phyloP scores from a whole-genome alignment of 2,329 filamentous ascomycete genomes.

The Aspergillus fumigatiaffinis region DNA sequence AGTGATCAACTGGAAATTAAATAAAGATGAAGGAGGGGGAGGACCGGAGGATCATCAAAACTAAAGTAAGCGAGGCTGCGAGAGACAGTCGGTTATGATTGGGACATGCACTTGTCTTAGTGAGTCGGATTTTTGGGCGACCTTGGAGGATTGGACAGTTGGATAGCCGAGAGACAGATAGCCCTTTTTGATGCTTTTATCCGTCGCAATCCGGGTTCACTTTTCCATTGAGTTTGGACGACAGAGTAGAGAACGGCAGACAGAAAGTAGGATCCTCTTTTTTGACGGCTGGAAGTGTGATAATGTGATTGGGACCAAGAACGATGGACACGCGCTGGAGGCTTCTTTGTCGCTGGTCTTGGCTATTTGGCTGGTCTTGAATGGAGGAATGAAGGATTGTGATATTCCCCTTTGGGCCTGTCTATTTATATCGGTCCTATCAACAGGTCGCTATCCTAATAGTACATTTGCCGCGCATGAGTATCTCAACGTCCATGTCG shows the following conservation, averaged over 20 bases:
- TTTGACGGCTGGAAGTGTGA: no score
- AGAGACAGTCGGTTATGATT: not conserved
- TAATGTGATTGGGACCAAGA: not conserved
- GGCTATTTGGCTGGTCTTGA: not conserved
- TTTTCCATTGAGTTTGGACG: not conserved
- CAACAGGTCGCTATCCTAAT: not conserved
- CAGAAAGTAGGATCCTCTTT: not conserved
- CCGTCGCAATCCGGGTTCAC: not conserved
- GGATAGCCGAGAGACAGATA: not conserved
- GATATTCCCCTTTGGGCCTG: not conserved
- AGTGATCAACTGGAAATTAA: not conserved
- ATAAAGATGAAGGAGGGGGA: not conserved
- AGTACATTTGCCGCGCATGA: not conserved
- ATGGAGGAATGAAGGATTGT: constrained; percentile 1
- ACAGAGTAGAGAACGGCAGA: not conserved
- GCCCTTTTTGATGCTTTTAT: not conserved
- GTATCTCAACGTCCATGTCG: not conserved
- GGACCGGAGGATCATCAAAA: not conserved
- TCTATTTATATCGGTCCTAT: not conserved
- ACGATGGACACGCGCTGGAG: not conserved
- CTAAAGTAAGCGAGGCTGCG: not conserved
- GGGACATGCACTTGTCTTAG: not conserved
- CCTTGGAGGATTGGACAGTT: not conserved
- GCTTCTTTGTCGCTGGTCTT: not conserved
- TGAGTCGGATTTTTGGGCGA: not conserved